Percentiles rank a stretch among this genome's conserved stretches.
These are phyloP conservation scores for Acrocalymma vagum DNA, from an alignment of 2,329 filamentous ascomycete species.

Conservation along the genomic window DNA sequence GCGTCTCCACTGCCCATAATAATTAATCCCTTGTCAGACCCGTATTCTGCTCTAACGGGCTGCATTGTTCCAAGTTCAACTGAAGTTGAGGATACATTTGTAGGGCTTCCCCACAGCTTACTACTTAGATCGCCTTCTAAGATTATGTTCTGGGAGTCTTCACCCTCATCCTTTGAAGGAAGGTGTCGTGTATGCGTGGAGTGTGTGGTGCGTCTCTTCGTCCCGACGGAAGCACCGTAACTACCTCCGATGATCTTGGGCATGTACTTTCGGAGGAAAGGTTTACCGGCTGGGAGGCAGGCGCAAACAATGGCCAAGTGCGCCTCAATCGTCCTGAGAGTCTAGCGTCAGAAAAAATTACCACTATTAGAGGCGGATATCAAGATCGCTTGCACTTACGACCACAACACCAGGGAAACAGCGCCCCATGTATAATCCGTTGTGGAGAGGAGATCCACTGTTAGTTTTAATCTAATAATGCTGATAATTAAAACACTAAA, in stretches of 20 bases:
- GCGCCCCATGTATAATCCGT: conserved; percentile 2
- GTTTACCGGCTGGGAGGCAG: conserved; percentile 3
- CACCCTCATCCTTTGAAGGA: conserved; percentile 4
- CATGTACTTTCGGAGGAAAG: conserved; percentile 6
- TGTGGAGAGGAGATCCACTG: conserved; percentile 1
- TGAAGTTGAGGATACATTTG: conserved; percentile 2
- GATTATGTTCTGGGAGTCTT: conserved; percentile 5
- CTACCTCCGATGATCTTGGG: conserved; percentile 4
- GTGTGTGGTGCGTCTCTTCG: conserved; percentile 3
- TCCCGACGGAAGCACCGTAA: conserved; percentile 3
- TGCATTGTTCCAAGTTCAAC: conserved; percentile 2
- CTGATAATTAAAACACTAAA: conserved; percentile 4
- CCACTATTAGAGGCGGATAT: too few relatives aligned
- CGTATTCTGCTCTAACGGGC: conserved; percentile 3
- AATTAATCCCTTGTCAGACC: conserved; percentile 5
- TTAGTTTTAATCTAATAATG: conserved; percentile 4
- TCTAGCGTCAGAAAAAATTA: too few relatives aligned
- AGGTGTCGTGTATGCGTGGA: conserved; percentile 3
- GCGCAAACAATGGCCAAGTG: conserved; percentile 2
- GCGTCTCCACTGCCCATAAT: too few relatives aligned
- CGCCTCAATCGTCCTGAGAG: conserved; percentile 2
- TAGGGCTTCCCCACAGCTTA: conserved; percentile 3
- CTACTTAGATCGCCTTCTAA: conserved; percentile 1
- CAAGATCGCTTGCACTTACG: conserved; percentile 7
- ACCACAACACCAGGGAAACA: not conserved